Base-by-base conservation (phyloP, 129 eudicot genomes). In the Tanacetum coccineum region DNA sequence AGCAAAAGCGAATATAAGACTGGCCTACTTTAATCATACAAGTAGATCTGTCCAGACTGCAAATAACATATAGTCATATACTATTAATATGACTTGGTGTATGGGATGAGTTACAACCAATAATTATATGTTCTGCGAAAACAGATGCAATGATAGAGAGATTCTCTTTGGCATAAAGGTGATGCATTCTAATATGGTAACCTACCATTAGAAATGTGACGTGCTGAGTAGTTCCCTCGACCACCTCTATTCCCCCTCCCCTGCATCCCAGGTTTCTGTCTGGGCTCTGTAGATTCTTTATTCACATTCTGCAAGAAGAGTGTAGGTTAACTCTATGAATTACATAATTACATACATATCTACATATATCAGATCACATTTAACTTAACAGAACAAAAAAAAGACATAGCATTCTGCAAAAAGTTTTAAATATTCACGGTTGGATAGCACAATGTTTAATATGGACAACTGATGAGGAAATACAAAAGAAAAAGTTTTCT, bases 261-360 rank as follows among this genome's bases (percentile, higher is more conserved):
- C 81, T 89, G 96, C 72, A 76, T 79, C 57, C 81, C 87, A 9
- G 90, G 75, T 76, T 83, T 91, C 97, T 94, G 78, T 68, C 80
- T 77, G 14, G 75, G 68, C 71, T 85, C 97, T 15, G 77, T 74
- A 20, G 86, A 17, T 70, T 91, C 97, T 80, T 85, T 89, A 70
- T 32, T 84, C 76, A 44, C 26, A 74, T 64, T 78, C 91, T 87
- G 85, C 54, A 76, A 75, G 21, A 53, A 15, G 21, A 73, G 0
- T 21, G 57, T 51, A 62, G 13, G 62, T 51, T 61, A 62, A 21
- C 11, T 32, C 30, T 17, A 67, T n/a, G 40, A 6, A 36, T 36
- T 49, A 51, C 36, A 66, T 66, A 10, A 18, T n/a, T 66, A 15
- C 59, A 30, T 26, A 9, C 9, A 10, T 67, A 10, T 67, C 60